Evolutionary conservation across 495 filamentous ascomycete species (phyloP).

Genomic region (Tricharina praecox): DNA sequence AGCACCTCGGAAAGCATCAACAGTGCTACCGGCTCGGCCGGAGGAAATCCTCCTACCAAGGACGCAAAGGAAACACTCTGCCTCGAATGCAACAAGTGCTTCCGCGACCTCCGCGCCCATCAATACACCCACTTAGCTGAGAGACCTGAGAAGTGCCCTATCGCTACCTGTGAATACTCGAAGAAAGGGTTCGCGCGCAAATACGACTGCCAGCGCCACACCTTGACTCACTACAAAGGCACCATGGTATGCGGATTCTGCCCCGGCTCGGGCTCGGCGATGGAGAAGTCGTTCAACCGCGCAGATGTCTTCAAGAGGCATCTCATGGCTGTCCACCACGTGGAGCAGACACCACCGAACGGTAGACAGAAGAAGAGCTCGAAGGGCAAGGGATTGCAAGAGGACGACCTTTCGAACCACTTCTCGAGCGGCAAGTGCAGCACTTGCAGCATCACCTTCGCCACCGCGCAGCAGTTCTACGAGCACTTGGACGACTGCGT

Average conservation of each 20-base stretch:
- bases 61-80: slow-evolving; percentile 25
- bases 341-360: slow-evolving; percentile 92
- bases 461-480: slow-evolving; percentile 93
- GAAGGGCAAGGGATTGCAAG: slow-evolving; percentile 28
- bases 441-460: slow-evolving; percentile 81
- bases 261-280: slow-evolving; percentile 73
- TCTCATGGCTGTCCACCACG: slow-evolving; percentile 78
- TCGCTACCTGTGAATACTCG: slow-evolving; percentile 85
- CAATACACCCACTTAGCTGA: slow-evolving; percentile 92
- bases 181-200: slow-evolving; percentile 91
- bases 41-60: slow-evolving; percentile 13
- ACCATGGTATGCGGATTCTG: slow-evolving; percentile 99
- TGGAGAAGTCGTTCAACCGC: slow-evolving; percentile 96
- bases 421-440: slow-evolving; percentile 78
- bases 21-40: slow-evolving; percentile 15
- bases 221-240: slow-evolving; percentile 95
- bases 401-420: slow-evolving; percentile 16
- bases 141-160: slow-evolving; percentile 91
- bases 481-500: slow-evolving; percentile 99
- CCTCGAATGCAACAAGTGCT: slow-evolving; percentile 24
- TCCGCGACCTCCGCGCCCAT: slow-evolving; percentile 42
- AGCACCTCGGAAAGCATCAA: slow-evolving; percentile 18
- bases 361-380: slow-evolving; percentile 67
- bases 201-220: slow-evolving; percentile 98
- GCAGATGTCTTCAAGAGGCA: slow-evolving; percentile 98